Evolutionary conservation across 306 rosid genomes (phyloP).

Genomic region (Albizia julibrissin): DNA sequence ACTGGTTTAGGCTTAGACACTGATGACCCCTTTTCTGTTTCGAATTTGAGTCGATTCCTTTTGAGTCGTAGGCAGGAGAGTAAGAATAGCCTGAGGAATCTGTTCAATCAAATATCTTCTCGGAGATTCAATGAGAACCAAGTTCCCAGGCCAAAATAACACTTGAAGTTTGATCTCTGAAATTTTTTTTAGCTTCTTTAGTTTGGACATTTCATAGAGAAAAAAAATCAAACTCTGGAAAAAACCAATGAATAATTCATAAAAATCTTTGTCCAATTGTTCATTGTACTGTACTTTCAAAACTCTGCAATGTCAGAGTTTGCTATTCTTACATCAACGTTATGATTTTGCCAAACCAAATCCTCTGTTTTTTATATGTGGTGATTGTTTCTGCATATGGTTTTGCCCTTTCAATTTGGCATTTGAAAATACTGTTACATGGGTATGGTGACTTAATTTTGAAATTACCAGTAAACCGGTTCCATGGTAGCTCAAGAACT

Average conservation of each 20-base stretch:
- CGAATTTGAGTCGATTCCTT: conserved; percentile 4
- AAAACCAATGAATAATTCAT: neutral
- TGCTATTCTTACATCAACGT: neutral
- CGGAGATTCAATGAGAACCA: conserved; percentile 49
- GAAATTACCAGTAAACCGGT: neutral
- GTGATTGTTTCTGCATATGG: neutral
- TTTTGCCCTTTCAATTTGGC: neutral
- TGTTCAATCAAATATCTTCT: conserved; percentile 63
- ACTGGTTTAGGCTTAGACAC: conserved; percentile 48
- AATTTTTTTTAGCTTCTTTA: neutral
- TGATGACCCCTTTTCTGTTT: conserved; percentile 39
- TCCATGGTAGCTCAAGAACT: neutral
- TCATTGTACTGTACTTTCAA: neutral
- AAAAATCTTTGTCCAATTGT: neutral
- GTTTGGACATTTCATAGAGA: neutral
- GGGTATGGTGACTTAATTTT: neutral
- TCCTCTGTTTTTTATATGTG: neutral
- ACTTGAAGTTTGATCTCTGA: conserved; percentile 2
- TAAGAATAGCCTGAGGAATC: conserved; percentile 71
- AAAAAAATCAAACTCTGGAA: neutral
- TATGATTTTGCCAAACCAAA: neutral
- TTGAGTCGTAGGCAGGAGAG: conserved; percentile 55
- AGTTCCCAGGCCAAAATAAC: conserved; percentile 23
- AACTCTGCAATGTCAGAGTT: neutral
- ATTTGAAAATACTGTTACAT: neutral